Evolutionary conservation across 352 stramenopile genomes (phyloP), one percentile per base, ranked within the genome.

Genomic region (Pythium scleroteichum): DNA sequence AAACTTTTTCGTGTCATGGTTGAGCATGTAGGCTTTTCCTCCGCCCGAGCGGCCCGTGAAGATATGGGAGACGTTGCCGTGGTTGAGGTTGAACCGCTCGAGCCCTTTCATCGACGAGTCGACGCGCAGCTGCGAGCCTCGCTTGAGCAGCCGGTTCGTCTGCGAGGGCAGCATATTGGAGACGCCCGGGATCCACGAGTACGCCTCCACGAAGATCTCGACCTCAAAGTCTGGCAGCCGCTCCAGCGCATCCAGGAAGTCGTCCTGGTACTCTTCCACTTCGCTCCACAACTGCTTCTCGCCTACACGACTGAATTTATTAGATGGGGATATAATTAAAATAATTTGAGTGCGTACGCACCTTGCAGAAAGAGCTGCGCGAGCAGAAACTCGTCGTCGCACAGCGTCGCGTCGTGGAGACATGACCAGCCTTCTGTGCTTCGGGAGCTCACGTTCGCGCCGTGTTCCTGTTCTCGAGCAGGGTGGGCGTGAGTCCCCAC

Each of bases 151-250:
- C 22, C 69, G 76, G 46, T 91, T 78, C 27, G 78, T 88, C 60
- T 94, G 81, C 4, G 82, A 91, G 9, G 85, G 85, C 47, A 94
- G 62, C 24, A 88, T 82, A 66, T 77, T 87, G 19, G 85, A 94
- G 22, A 94, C 82, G 9, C 88, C 78, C 1, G 85, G 85, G 35
- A 94, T 78, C 85, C 85, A 94, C 60, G 85, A 94, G 32, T 86
- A 82, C 24, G 83, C 76, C 50, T 92, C 82, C 27, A 92, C 64
- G 38, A 88, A 88, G 46, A 94, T 87, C 62, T 94, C 85, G 9
- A 79, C 79, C 41, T 89, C 79, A 71, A 94, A 94, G 49, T 94
- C 82, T 0, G 85, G 82, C 1, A 94, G 62, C 9, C 73, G 68
- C 62, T 89, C 79, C 6, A 92, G 54, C n/a, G 83, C 82, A 20